These are phyloP conservation scores for Colletotrichum trifolii DNA, from an alignment of 2,329 filamentous ascomycete species.

Conservation along the genomic window DNA sequence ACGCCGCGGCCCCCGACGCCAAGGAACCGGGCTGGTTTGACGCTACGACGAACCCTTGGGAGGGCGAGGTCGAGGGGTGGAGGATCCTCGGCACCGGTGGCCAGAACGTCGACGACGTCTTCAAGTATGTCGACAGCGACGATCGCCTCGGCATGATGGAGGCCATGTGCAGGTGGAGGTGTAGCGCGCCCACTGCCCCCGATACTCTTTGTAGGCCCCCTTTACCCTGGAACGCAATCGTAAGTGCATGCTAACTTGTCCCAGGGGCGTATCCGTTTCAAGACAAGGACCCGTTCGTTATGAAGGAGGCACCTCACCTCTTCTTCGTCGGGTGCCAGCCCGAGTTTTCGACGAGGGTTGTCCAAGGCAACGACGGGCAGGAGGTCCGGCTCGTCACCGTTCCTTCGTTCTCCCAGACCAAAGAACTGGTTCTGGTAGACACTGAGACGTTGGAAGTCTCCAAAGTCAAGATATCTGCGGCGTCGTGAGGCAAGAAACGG, in stretches of 20 bases:
- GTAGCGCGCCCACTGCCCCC: constrained; percentile 90
- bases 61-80: constrained; percentile 91
- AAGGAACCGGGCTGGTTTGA: constrained; percentile 80
- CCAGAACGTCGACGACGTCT: constrained; percentile 93
- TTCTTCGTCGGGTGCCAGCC: constrained; percentile 92
- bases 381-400: constrained; percentile 82
- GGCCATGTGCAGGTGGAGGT: constrained; percentile 91
- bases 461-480: constrained; percentile 67
- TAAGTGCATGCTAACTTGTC: constrained; percentile 25
- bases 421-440: constrained; percentile 86
- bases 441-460: constrained; percentile 85
- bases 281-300: constrained; percentile 89
- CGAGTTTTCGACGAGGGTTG: constrained; percentile 76
- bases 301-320: constrained; percentile 86
- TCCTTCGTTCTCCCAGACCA: constrained; percentile 82
- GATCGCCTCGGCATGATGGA: constrained; percentile 91
- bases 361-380: constrained; percentile 76
- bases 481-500: constrained; percentile 7
- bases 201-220: constrained; percentile 86
- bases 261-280: constrained; percentile 97
- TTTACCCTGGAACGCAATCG: not conserved
- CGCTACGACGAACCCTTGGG: constrained; percentile 91
- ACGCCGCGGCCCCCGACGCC: constrained; percentile 67
- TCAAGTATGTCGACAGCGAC: constrained; percentile 86
- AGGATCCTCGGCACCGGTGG: constrained; percentile 87